A percentile compares a stretch with the other conserved stretches of the same genome.
Conservation (phyloP, 306 rosid genomes). For the Senna tora region DNA sequence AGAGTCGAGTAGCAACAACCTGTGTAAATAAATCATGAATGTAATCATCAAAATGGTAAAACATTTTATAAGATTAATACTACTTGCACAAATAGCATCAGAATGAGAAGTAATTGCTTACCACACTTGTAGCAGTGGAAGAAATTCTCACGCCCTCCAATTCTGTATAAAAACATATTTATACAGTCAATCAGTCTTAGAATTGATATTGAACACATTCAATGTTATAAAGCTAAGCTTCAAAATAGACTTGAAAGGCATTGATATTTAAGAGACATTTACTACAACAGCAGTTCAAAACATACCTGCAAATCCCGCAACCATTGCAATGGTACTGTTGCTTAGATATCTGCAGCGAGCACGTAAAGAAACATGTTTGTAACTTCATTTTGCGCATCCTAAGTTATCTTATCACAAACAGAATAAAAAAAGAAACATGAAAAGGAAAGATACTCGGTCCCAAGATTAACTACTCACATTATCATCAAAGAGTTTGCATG, state of each 20-base stretch:
- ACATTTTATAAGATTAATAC: not conserved
- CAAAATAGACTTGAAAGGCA: not conserved
- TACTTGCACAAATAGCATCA: slow-evolving; percentile 12
- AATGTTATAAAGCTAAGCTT: not conserved
- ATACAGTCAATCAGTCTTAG: slow-evolving; percentile 23
- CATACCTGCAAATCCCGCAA: slow-evolving; percentile 91
- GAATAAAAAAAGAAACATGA: not conserved
- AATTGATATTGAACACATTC: not conserved
- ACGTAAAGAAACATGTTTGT: not conserved
- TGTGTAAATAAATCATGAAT: slow-evolving; percentile 28
- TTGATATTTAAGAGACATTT: not conserved
- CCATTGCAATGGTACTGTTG: slow-evolving; percentile 84
- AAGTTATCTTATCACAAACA: not conserved
- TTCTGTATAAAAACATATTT: slow-evolving; percentile 46
- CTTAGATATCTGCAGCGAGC: slow-evolving; percentile 65
- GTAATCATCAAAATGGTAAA: slow-evolving; percentile 1
- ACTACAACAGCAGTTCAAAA: slow-evolving; percentile 35
- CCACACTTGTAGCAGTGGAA: slow-evolving; percentile 87
- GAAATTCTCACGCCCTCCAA: slow-evolving; percentile 72
- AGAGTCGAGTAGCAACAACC: slow-evolving; percentile 78
- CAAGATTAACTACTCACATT: slow-evolving; percentile 63
- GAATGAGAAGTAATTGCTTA: slow-evolving; percentile 39
- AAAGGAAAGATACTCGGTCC: not conserved
- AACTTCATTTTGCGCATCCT: not conserved
- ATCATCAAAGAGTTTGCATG: slow-evolving; percentile 89